Percentiles rank a stretch among this genome's conserved stretches.
Conservation (phyloP, 805 yeast genomes). For the Diddensiella caesifluorescens region DNA sequence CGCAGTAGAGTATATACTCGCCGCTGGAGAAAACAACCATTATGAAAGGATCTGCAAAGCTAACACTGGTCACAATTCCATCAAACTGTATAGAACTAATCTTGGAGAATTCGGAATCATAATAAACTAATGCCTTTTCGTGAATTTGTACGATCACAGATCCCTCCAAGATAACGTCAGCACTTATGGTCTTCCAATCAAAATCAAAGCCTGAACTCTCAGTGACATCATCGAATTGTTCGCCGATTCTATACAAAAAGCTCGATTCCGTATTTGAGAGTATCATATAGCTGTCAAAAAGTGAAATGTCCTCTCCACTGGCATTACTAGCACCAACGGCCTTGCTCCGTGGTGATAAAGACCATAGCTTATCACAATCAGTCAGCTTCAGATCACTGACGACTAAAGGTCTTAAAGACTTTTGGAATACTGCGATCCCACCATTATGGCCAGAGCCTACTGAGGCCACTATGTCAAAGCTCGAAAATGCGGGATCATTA, state of each 20-base stretch:
- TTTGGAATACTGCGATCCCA: conserved; percentile 56
- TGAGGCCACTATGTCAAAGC: conserved; percentile 61
- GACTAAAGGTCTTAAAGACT: conserved; percentile 62
- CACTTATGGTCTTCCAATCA: conserved; percentile 58
- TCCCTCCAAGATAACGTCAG: conserved; percentile 53
- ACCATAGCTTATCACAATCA: conserved; percentile 36
- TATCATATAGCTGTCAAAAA: conserved; percentile 53
- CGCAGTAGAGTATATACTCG: conserved; percentile 3
- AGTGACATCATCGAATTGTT: conserved; percentile 51
- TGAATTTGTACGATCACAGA: conserved; percentile 70
- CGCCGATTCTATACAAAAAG: conserved; percentile 27
- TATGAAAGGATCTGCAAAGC: conserved; percentile 25
- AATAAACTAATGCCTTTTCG: conserved; percentile 55
- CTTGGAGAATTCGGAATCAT: conserved; percentile 26
- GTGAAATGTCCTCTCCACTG: conserved; percentile 31
- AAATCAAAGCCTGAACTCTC: conserved; percentile 53
- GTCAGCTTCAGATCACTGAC: conserved; percentile 74
- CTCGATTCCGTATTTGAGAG: conserved; percentile 61
- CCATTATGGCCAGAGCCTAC: conserved; percentile 58
- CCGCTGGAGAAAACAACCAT: conserved; percentile 26
- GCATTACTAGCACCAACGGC: conserved; percentile 11
- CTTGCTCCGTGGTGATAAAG: conserved; percentile 16
- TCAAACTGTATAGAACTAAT: conserved; percentile 9
- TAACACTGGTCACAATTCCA: conserved; percentile 17
- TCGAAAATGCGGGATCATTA: conserved; percentile 61